Evolutionary conservation across 176 grass and related monocot species (phyloP), one percentile per base, ranked within the genome.

Genomic region (Poa annua): DNA sequence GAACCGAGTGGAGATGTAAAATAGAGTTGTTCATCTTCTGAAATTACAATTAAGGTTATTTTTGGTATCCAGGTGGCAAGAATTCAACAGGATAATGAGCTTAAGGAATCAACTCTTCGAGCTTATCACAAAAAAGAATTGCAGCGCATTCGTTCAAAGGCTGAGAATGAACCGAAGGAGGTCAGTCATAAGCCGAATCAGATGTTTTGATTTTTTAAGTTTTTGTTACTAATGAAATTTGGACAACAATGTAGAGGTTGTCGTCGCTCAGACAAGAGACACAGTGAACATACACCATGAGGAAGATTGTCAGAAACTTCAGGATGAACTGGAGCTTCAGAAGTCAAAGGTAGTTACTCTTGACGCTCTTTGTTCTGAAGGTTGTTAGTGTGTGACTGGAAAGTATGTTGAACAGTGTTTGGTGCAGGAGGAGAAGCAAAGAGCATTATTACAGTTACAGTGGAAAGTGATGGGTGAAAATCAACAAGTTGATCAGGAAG

Each of bases 391-490:
- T 8, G 9, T 69, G 42, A 72, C 15, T 34, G 80, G 39, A 81
- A 80, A 76, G 60, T 81, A 42, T 86, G 48, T 39, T 53, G 19
- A 54, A n/a, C n/a, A n/a, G 76, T 80, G 24, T 88, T 69, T 76
- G 74, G 79, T 85, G 47, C 91, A 98, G 96, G 96, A 98, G 85
- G 96, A 98, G 86, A 98, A 95, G 80, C 92, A 98, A 90, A 93
- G 85, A 90, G 75, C 92, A 65, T 74, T 98, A 25, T 83, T 98
- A 84, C 96, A 93, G 51, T 87, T 95, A 74, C 93, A 98, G 62
- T 93, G 96, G 96, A 98, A 95, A 95, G 92, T 98, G 79, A 98
- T 98, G 96, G 88, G 89, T 57, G 93, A 95, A 89, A 98, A 79
- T 88, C 91, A 98, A 85, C 92, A 94, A 87, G 92, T 81, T 77